Evolutionary conservation across 1,284 basidiomycete species (phyloP).

Genomic region (Sphagnurus paluster): DNA sequence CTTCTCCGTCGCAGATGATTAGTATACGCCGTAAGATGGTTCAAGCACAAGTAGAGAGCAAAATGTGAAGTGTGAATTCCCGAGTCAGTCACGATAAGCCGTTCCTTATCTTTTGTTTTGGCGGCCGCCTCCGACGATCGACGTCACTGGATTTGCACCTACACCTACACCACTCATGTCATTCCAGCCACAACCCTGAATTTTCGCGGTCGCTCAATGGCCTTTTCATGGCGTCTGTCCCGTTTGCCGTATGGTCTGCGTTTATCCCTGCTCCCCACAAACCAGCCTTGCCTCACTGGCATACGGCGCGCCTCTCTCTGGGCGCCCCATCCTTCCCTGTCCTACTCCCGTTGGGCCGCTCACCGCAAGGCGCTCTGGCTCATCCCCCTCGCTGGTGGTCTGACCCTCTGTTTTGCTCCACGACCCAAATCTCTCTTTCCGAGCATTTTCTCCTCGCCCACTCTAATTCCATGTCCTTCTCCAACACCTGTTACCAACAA

Average conservation of each 20-base stretch:
- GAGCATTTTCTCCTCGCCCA: constrained; percentile 56
- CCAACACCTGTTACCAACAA: constrained; percentile 13
- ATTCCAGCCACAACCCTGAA: not conserved
- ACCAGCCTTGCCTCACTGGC: not conserved
- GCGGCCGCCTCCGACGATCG: no score
- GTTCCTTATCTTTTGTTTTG: no score
- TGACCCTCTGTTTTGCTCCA: constrained; percentile 49
- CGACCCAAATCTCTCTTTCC: constrained; percentile 39
- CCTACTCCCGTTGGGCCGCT: constrained; percentile 20
- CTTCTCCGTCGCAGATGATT: no score
- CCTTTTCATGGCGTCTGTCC: constrained; percentile 15
- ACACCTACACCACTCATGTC: constrained; percentile 4
- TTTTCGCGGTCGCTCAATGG: constrained; percentile 8
- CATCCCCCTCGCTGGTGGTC: constrained; percentile 55
- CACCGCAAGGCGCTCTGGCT: constrained; percentile 48
- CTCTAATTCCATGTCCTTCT: constrained; percentile 59
- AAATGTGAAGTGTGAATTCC: no score
- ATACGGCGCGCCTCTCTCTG: constrained; percentile 7
- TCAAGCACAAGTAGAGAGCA: no score
- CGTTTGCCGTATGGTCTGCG: constrained; percentile 10
- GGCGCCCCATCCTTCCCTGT: constrained; percentile 12
- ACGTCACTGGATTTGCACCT: constrained; percentile 1
- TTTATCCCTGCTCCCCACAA: not conserved
- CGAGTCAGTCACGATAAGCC: no score
- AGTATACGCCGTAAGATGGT: no score